Evolutionary conservation across 352 stramenopile genomes (phyloP), one percentile per base, ranked within the genome.

Genomic region (Elongisporangium prolatum): DNA sequence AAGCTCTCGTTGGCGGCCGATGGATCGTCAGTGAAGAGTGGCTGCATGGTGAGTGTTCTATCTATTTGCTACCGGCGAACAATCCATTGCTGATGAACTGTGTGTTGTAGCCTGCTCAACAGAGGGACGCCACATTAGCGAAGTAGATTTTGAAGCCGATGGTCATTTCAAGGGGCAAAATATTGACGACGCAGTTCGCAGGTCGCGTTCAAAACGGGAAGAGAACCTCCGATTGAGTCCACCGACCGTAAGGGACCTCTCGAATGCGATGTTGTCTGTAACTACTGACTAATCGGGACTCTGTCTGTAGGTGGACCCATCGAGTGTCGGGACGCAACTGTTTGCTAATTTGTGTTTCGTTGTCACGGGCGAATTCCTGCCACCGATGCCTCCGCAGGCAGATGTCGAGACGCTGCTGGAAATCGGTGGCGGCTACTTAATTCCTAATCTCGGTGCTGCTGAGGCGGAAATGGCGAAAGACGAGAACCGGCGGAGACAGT

Each of bases 21-120:
- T 95, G 86, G 86, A 89, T 95, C 64, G 82, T 95, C 28, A 92
- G 81, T 50, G 76, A 91, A 34, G 72, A 86, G 17, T 95, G 86
- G 86, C 68, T 95, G 21, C 64, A 80, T 76, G 81, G 81, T 88
- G 48, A 21, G 55, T 50, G 14, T 2, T 52, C 8, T 21, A 4
- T 11, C 6, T 0, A 16, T 0, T 0, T 22, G 9, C 16, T 44
- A 17, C 1, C 0, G 9, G 2, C 14, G 21, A 59, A 44, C 22
- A 50, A 50, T 34, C 48, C 1, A 18, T 53, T 37, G 17, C 25
- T 47, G 48, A 25, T 58, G 1, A 4, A 21, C 24, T 56, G 48
- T 48, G 7, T 3, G 11, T 8, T 6, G 11, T 48, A 88, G 78
- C 74, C 20, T 88, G 78, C 60, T 66, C 65, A 49, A 50, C 59